Evolutionary conservation across 1,139 yeast genomes (phyloP).

Genomic region (Blastobotrys apis): DNA sequence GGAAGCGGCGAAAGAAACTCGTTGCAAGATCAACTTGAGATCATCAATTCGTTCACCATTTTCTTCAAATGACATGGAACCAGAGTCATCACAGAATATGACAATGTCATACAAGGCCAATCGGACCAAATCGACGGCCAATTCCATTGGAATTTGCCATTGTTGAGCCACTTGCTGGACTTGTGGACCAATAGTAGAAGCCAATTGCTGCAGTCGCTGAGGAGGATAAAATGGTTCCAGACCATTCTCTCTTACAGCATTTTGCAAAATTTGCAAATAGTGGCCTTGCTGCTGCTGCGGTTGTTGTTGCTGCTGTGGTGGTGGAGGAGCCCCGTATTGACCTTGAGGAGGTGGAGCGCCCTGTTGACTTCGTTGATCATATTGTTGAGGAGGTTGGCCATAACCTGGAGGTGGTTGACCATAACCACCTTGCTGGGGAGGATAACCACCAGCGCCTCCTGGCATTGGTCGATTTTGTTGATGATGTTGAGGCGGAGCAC

Average conservation of each 20-base stretch:
- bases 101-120: constrained; percentile 35
- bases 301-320: constrained; percentile 14
- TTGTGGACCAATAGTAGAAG: constrained; percentile 27
- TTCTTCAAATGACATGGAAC: constrained; percentile 37
- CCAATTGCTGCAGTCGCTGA: constrained; percentile 32
- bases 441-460: constrained; percentile 1
- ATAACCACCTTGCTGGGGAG: constrained; percentile 3
- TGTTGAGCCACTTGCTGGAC: constrained; percentile 25
- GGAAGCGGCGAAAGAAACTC: constrained; percentile 34
- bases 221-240: constrained; percentile 34
- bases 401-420: constrained; percentile 7
- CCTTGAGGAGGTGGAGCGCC: constrained; percentile 12
- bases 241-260: constrained; percentile 32
- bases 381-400: not conserved
- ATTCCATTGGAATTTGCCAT: constrained; percentile 34
- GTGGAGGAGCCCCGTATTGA: constrained; percentile 6
- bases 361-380: constrained; percentile 8
- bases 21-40: constrained; percentile 31
- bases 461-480: constrained; percentile 14
- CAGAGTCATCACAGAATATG: constrained; percentile 35
- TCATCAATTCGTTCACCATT: constrained; percentile 38
- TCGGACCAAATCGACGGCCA: constrained; percentile 33
- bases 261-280: constrained; percentile 24
- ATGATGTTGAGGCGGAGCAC: constrained; percentile 7
- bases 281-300: constrained; percentile 14